These are phyloP conservation scores for Mrakia hoshinonis DNA, from an alignment of 768 basidiomycete genomes.

Conservation along the genomic window DNA sequence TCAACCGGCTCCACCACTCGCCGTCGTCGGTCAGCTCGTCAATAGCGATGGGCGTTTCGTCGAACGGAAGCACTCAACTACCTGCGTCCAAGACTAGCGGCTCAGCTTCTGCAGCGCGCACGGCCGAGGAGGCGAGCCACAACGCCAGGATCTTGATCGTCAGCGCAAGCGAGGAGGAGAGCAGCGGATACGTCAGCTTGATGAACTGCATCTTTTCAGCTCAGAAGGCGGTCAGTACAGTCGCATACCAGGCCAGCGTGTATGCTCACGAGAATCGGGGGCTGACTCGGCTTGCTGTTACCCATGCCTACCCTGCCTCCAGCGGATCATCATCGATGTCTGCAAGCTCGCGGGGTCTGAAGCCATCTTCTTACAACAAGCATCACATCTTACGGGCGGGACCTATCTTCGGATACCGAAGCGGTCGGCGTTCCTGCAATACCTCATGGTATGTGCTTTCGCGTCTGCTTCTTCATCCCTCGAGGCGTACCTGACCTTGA, in stretches of 20 bases:
- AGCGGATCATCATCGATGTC: conserved; percentile 97
- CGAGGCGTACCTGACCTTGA: not conserved
- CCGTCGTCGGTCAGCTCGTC: conserved; percentile 36
- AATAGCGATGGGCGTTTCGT: conserved; percentile 14
- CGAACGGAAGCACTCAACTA: not conserved
- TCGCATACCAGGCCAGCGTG: too few relatives aligned
- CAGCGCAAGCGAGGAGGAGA: conserved; percentile 66
- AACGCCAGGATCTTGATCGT: conserved; percentile 63
- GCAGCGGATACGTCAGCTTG: conserved; percentile 83
- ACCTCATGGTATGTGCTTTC: conserved; percentile 57
- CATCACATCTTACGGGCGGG: conserved; percentile 87
- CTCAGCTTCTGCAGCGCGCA: conserved; percentile 15
- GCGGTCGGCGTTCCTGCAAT: conserved; percentile 80
- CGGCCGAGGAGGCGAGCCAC: conserved; percentile 36
- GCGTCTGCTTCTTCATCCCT: conserved; percentile 20
- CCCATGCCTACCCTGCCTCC: conserved; percentile 1
- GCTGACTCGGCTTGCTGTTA: not conserved
- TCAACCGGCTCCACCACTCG: conserved; percentile 50
- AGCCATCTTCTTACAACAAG: conserved; percentile 93
- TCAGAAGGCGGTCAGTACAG: conserved; percentile 70
- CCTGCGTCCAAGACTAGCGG: not conserved
- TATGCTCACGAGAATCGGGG: conserved; percentile 24
- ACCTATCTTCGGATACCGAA: conserved; percentile 78
- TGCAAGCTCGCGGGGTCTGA: conserved; percentile 83
- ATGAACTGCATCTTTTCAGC: conserved; percentile 99